These are phyloP conservation scores for Lactarius tabidus DNA, from an alignment of 768 basidiomycete species.

Conservation along the genomic window DNA sequence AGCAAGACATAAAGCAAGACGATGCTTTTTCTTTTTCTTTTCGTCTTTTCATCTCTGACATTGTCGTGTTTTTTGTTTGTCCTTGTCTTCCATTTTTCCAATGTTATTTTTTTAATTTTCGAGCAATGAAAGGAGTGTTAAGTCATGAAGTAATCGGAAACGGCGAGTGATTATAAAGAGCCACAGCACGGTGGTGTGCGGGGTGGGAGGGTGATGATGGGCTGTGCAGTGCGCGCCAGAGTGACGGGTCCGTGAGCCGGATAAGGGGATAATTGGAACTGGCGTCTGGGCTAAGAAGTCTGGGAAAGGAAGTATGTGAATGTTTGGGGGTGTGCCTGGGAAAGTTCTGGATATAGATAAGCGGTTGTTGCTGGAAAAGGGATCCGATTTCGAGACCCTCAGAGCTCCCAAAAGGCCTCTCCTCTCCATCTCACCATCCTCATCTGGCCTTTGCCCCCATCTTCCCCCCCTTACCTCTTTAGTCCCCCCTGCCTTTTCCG, in stretches of 20 bases:
- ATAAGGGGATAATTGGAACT: conserved; percentile 26
- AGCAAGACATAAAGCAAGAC: conserved; percentile 16
- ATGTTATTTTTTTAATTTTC: background rate
- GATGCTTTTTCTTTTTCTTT: conserved; percentile 8
- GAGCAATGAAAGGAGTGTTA: conserved; percentile 7
- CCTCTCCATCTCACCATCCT: conserved; percentile 22
- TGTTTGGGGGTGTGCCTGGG: conserved; percentile 28
- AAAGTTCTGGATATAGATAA: conserved; percentile 30
- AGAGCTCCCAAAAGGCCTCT: conserved; percentile 25
- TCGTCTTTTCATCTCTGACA: conserved; percentile 7
- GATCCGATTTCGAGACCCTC: conserved; percentile 26
- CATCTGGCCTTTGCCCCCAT: conserved; percentile 24
- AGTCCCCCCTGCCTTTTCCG: conserved; percentile 29
- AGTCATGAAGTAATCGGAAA: too few relatives aligned
- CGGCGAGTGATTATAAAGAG: conserved; percentile 17
- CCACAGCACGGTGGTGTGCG: conserved; percentile 19
- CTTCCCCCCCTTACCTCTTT: conserved; percentile 28
- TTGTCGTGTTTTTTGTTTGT: background rate
- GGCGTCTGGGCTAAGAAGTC: conserved; percentile 25
- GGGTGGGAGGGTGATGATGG: background rate
- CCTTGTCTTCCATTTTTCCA: background rate
- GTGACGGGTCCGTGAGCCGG: conserved; percentile 11
- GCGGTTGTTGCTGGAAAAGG: conserved; percentile 29
- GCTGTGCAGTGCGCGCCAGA: conserved; percentile 7
- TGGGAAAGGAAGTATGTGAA: conserved; percentile 25